These are phyloP conservation scores for Stephanodiscus triporus DNA, from an alignment of 108 stramenopile species.

Conservation along the genomic window DNA sequence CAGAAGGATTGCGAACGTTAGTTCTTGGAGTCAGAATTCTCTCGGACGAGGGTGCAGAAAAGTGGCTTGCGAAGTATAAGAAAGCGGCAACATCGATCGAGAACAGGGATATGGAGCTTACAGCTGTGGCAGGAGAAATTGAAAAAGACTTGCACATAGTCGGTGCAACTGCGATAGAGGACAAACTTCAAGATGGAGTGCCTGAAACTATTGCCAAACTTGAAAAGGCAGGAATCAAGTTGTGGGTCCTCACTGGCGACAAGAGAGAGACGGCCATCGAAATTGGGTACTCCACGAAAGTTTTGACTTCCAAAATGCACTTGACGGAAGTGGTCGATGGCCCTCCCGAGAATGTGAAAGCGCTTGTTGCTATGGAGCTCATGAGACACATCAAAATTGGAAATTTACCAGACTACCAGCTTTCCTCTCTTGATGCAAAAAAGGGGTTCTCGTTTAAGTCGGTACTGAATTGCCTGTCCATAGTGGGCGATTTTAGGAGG, in stretches of 20 bases:
- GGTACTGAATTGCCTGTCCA: constrained; percentile 19
- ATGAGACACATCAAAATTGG: constrained; percentile 83
- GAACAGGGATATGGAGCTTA: constrained; percentile 75
- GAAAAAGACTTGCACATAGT: constrained; percentile 89
- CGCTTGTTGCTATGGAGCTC: constrained; percentile 84
- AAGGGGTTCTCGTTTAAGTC: constrained; percentile 35
- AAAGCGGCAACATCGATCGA: constrained; percentile 82
- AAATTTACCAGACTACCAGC: constrained; percentile 76
- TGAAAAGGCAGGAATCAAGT: constrained; percentile 91
- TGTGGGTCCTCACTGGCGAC: constrained; percentile 99
- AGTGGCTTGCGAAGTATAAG: constrained; percentile 78
- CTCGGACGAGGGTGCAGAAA: constrained; percentile 70
- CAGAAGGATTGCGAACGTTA: constrained; percentile 93
- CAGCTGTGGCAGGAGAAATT: constrained; percentile 71
- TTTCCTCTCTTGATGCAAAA: constrained; percentile 50
- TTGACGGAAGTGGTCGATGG: constrained; percentile 87
- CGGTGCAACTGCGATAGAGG: constrained; percentile 98
- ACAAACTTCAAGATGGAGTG: constrained; percentile 95
- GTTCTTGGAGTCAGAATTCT: constrained; percentile 89
- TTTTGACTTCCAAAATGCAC: constrained; percentile 92
- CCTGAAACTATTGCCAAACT: constrained; percentile 93
- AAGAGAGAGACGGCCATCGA: constrained; percentile 98
- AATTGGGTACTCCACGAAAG: constrained; percentile 93
- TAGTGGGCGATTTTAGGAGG: constrained; percentile 28
- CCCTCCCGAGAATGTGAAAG: constrained; percentile 57